These are phyloP conservation scores for Dioszegia hungarica DNA, from an alignment of 768 basidiomycete genomes.

Conservation along the genomic window DNA sequence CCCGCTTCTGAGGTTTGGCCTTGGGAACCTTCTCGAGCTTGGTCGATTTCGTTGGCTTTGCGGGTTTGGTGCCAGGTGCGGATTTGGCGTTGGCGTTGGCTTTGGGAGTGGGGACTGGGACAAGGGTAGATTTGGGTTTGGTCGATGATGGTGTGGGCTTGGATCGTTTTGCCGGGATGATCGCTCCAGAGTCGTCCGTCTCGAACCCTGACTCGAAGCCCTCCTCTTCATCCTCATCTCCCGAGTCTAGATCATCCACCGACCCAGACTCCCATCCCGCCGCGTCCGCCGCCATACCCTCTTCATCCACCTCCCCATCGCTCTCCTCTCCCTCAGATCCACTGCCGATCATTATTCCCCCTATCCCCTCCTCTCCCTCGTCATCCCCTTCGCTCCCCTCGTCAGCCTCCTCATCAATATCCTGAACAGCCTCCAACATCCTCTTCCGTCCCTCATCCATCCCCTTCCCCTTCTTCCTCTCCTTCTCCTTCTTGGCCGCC, in stretches of 20 bases:
- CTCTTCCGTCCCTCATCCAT: conserved; percentile 18
- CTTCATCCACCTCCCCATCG: conserved; percentile 15
- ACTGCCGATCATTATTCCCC: not conserved
- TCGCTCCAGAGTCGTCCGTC: conserved; percentile 1
- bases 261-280: conserved; percentile 54
- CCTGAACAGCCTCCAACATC: conserved; percentile 2
- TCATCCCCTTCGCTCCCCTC: not conserved
- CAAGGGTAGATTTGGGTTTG: not conserved
- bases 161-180: not conserved
- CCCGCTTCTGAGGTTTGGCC: not conserved
- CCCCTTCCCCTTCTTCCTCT: conserved; percentile 2
- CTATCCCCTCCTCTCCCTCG: not conserved
- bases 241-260: conserved; percentile 15
- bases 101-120: too few relatives aligned
- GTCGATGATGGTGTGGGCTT: not conserved
- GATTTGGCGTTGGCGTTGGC: not conserved
- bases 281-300: conserved; percentile 30
- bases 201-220: not conserved
- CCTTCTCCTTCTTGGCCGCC: conserved; percentile 6
- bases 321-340: conserved; percentile 14
- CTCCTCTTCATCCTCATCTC: conserved; percentile 6
- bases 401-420: conserved; percentile 1
- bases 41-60: not conserved
- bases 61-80: not conserved
- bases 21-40: not conserved